Evolutionary conservation across 345 rosid species (phyloP), one percentile per base, ranked within the genome.

Genomic region (Balakata baccata): DNA sequence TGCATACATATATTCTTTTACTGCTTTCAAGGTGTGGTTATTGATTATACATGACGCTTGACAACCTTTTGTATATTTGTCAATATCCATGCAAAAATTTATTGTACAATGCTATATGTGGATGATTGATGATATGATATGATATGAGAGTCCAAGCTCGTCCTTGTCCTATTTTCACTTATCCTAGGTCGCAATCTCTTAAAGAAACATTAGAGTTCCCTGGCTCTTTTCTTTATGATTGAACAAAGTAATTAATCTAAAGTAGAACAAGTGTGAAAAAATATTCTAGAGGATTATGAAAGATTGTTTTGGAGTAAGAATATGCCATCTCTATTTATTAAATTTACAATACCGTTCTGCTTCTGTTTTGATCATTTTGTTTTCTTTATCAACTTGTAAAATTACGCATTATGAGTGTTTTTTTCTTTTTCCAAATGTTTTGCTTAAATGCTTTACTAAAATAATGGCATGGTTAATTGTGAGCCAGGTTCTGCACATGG

Each of bases 401-500:
- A 50, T 11, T 23, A 11, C n/a, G 2, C 8, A 20, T 37, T 17
- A 6, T 70, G 50, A 25, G 34, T n/a, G n/a, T n/a, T n/a, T 29
- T 29, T 10, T 20, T 46, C 3, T 47, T 34, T 18, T 7, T 25
- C 47, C 47, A 61, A 47, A n/a, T n/a, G n/a, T n/a, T n/a, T 49
- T 46, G 46, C 1, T 29, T 1, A 29, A 29, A 29, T 29, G 34
- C 3, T 70, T 12, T 0, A 8, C 65, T 58, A 4, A 57, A 23
- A 43, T 52, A 11, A 58, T 6, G 0, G n/a, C 17, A n/a, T 50
- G 60, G 20, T 51, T 59, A 17, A 46, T 38, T 7, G 3, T 38
- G 50, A 59, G 23, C 56, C 82, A 96, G 99, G 98, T 93, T 45
- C 90, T 95, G 86, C 99, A 95, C 82, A 95, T 95, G 98, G 99